Evolutionary conservation across 2,329 filamentous ascomycete genomes (phyloP).

Genomic region (Arthrinium puccinioides): DNA sequence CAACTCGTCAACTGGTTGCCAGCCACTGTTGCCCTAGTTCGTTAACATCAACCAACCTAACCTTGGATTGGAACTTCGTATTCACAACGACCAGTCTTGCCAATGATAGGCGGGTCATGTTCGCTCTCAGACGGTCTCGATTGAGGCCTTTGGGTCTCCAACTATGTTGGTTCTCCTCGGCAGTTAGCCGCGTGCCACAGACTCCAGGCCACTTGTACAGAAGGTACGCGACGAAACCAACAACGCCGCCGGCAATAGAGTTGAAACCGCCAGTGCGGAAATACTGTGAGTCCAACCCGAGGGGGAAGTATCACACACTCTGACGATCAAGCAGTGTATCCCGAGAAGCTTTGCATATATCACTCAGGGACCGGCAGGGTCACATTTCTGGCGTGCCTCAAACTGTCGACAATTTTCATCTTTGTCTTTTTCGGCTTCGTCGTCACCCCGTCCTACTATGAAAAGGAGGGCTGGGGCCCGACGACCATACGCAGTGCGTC

Average conservation of each 20-base stretch:
- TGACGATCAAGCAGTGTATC: conserved; percentile 41
- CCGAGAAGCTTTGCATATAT: conserved; percentile 61
- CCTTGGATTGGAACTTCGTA: too few species aligned
- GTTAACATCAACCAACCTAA: too few species aligned
- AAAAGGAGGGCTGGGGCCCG: conserved; percentile 23
- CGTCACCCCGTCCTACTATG: conserved; percentile 51
- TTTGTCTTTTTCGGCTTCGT: conserved; percentile 60
- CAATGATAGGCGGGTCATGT: conserved; percentile 15
- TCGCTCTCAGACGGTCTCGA: conserved; percentile 10
- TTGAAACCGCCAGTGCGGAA: conserved; percentile 3
- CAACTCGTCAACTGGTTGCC: too few species aligned
- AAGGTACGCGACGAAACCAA: conserved; percentile 13
- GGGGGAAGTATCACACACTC: too few species aligned
- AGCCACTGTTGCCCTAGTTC: too few species aligned
- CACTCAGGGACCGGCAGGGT: conserved; percentile 63
- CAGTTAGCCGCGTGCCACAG: conserved; percentile 2
- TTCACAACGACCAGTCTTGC: too few species aligned
- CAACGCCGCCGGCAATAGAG: conserved; percentile 5
- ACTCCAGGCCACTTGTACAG: conserved; percentile 1
- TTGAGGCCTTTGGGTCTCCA: conserved; percentile 5
- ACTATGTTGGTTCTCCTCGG: neutral
- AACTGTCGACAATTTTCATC: conserved; percentile 63
- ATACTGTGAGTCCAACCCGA: conserved; percentile 9
- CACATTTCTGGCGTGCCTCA: conserved; percentile 62
- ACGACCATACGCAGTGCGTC: conserved; percentile 17